These are phyloP conservation scores for Populus hybrid DNA, from an alignment of 441 rosid genomes.

Conservation along the genomic window DNA sequence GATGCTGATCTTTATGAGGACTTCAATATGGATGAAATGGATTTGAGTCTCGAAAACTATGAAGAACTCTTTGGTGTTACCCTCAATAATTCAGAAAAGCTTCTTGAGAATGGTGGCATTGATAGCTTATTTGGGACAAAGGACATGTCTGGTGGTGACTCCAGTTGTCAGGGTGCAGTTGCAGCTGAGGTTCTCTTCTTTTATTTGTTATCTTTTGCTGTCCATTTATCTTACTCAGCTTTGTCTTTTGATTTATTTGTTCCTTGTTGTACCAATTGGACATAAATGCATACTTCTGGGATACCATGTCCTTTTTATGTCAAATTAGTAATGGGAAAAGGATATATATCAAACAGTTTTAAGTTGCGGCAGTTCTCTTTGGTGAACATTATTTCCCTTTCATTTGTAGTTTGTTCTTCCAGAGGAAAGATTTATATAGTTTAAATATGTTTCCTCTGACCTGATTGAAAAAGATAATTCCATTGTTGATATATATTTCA, in stretches of 20 bases:
- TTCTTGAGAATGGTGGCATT: conserved; percentile 83
- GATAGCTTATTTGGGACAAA: conserved; percentile 72
- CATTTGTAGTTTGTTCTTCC: too few species aligned
- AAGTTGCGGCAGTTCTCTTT: not conserved
- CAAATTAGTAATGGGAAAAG: not conserved
- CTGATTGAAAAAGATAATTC: not conserved
- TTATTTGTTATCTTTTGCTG: conserved; percentile 7
- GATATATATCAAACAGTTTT: not conserved
- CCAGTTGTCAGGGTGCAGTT: conserved; percentile 51
- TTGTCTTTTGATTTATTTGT: conserved; percentile 4
- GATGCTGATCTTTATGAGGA: conserved; percentile 66
- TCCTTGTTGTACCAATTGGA: not conserved
- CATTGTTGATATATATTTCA: not conserved
- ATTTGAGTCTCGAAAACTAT: conserved; percentile 80
- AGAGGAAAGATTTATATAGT: too few species aligned
- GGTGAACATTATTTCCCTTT: too few species aligned
- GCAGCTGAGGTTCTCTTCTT: conserved; percentile 56
- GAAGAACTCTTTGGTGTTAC: conserved; percentile 94
- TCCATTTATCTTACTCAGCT: not conserved
- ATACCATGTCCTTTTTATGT: not conserved
- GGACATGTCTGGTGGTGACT: conserved; percentile 60
- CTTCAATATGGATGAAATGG: conserved; percentile 88
- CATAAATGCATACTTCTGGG: not conserved
- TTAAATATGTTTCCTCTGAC: not conserved
- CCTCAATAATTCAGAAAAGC: conserved; percentile 76